Conservation (phyloP, 768 basidiomycete genomes). For the Piloderma croceum region DNA sequence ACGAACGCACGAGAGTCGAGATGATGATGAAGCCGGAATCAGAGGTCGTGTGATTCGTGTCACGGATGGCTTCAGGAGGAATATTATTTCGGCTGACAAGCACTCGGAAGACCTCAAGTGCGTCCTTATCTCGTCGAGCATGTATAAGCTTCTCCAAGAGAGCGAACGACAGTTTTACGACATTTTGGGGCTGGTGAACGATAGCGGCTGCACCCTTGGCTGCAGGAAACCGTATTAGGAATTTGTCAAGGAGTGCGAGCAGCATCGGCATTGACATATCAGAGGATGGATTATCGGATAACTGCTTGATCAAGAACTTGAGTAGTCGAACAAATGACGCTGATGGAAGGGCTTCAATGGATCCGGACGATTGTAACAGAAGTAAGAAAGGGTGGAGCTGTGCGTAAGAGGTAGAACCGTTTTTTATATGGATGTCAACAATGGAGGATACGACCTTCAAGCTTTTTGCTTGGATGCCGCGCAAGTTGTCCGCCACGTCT, state of each 20-base stretch:
- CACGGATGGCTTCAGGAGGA: constrained; percentile 41
- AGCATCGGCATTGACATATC: constrained; percentile 21
- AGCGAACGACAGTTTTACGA: constrained; percentile 37
- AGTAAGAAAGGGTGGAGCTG: constrained; percentile 13
- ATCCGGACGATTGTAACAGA: constrained; percentile 20
- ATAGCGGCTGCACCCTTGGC: constrained; percentile 26
- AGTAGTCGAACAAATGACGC: neutral
- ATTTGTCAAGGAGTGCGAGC: constrained; percentile 26
- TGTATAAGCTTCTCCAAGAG: constrained; percentile 39
- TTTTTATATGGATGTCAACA: neutral
- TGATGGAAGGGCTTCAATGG: constrained; percentile 14
- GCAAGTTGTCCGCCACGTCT: constrained; percentile 31
- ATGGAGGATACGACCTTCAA: constrained; percentile 5
- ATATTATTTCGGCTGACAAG: constrained; percentile 42
- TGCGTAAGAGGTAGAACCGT: constrained; percentile 20
- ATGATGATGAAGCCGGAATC: constrained; percentile 45
- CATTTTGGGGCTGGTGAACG: constrained; percentile 32
- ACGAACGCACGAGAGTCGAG: constrained; percentile 45
- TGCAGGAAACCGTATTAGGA: constrained; percentile 17
- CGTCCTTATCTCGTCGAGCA: constrained; percentile 27
- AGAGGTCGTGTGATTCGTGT: constrained; percentile 29
- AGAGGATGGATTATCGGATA: constrained; percentile 13
- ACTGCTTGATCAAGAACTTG: constrained; percentile 11
- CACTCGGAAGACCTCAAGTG: constrained; percentile 43
- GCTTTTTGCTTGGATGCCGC: neutral